phyloP scores from a whole-genome alignment of 169 alveolate genomes.

The Eimeria sp. region DNA sequence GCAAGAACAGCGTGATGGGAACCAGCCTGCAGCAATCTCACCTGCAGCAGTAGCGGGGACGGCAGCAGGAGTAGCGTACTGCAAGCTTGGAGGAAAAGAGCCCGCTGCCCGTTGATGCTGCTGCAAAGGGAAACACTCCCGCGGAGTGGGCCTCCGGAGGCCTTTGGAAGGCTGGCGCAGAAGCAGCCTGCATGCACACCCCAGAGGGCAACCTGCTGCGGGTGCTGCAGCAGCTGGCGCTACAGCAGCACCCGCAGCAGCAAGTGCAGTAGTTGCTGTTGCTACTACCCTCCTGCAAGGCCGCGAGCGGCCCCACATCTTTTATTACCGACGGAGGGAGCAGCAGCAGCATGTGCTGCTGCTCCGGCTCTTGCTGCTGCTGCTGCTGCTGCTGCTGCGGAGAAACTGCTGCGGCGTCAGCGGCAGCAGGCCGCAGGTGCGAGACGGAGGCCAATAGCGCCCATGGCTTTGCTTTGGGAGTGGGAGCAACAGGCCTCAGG shows the following conservation, averaged over 20 bases:
- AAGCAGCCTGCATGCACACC: background rate
- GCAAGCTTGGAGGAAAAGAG: background rate
- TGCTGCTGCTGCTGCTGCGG: background rate
- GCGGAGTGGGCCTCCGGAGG: background rate
- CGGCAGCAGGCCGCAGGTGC: slow-evolving; percentile 23
- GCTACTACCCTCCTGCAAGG: slow-evolving; percentile 17
- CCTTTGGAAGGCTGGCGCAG: background rate
- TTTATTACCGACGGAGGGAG: background rate
- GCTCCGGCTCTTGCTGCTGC: background rate
- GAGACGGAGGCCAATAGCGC: background rate
- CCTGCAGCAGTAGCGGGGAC: slow-evolving; percentile 17
- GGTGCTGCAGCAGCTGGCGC: slow-evolving; percentile 36
- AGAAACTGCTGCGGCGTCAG: background rate
- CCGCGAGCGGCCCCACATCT: slow-evolving; percentile 56
- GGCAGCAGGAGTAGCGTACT: background rate
- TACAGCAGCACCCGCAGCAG: slow-evolving; percentile 10
- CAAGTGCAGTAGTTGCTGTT: background rate
- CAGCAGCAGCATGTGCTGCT: slow-evolving; percentile 16
- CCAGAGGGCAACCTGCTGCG: background rate
- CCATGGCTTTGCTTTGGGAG: background rate
- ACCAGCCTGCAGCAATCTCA: background rate
- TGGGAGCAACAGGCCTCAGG: background rate
- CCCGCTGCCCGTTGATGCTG: background rate
- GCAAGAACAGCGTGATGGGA: background rate
- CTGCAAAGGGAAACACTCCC: background rate